Evolutionary conservation across 2,329 filamentous ascomycete genomes (phyloP).

Genomic region (Phialophora chinensis): DNA sequence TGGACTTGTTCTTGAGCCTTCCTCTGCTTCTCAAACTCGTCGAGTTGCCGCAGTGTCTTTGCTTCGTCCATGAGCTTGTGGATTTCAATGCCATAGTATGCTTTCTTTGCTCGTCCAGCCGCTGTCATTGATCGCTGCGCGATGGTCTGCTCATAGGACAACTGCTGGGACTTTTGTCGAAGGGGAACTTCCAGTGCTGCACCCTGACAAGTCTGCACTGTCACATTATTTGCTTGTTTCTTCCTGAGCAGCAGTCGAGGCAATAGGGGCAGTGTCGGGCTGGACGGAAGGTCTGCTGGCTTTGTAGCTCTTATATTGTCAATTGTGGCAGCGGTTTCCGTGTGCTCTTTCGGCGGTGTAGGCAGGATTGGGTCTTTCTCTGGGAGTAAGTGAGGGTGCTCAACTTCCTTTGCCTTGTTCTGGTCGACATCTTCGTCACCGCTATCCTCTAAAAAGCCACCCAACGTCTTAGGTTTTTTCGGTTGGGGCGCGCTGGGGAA

Average conservation of each 20-base stretch:
- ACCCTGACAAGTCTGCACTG: constrained; percentile 57
- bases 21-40: constrained; percentile 40
- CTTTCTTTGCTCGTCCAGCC: constrained; percentile 62
- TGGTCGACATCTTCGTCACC: constrained; percentile 48
- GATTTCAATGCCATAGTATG: constrained; percentile 93
- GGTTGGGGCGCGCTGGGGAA: constrained; percentile 39
- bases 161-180: constrained; percentile 45
- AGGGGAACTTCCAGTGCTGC: constrained; percentile 52
- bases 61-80: constrained; percentile 77
- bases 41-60: constrained; percentile 61
- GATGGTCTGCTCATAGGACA: constrained; percentile 61
- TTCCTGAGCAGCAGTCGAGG: constrained; percentile 33
- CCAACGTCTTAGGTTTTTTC: constrained; percentile 51
- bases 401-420: constrained; percentile 6
- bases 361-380: constrained; percentile 10
- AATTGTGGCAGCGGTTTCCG: constrained; percentile 12
- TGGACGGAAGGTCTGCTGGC: constrained; percentile 7
- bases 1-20: constrained; percentile 38
- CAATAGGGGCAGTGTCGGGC: constrained; percentile 16
- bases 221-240: constrained; percentile 38
- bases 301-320: neutral
- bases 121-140: constrained; percentile 58
- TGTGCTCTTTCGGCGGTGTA: constrained; percentile 12
- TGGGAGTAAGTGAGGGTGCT: neutral
- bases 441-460: constrained; percentile 51